Base-by-base conservation (phyloP, 2,329 filamentous ascomycete species). In the Ceratocystis colombiana region DNA sequence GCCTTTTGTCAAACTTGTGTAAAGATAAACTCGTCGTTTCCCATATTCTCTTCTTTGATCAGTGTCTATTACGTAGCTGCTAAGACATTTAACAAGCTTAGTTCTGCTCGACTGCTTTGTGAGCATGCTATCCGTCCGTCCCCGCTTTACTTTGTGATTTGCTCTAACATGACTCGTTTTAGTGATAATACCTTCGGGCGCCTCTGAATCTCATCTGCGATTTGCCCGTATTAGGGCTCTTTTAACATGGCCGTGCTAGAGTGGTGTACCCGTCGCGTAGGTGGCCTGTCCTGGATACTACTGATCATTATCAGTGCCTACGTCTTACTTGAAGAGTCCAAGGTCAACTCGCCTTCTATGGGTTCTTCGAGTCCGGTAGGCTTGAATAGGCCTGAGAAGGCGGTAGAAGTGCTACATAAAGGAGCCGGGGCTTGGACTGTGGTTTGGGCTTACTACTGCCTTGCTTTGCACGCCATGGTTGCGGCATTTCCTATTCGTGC, bases 401-500 rank as follows among this genome's bases (percentile, higher is more conserved):
- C 3, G 37, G 37, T 20, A 20, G 45, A 48, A 3, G n/a, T 20
- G 45, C 17, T 17, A 7, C 17, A 74, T 10, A 71, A 75, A 46
- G 79, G 80, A 33, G 79, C 76, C 48, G 80, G 81, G 41, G 71
- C 78, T 61, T 82, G 77, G 77, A 82, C 81, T 15, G 73, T 78
- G 62, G 41, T 83, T 37, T 87, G 86, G 71, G 79, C 84, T 62
- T 84, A 83, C 71, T 89, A 88, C 74, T 84, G 82, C 64, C 76
- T 88, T 20, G 72, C 87, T 44, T 81, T 88, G 66, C 87, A 89
- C 73, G 67, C 84, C 65, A 76, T 88, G 65, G 84, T 87, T 70
- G 82, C 83, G 69, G 73, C 80, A 41, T 88, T 89, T 70, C 84
- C 85, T 25, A 71, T 86, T 5, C 81, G 85, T 68, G 82, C 84